Percentiles rank a stretch among this genome's conserved stretches.
phyloP scores from a whole-genome alignment of 1,284 basidiomycete genomes.

The Butyriboletus appendiculatus region DNA sequence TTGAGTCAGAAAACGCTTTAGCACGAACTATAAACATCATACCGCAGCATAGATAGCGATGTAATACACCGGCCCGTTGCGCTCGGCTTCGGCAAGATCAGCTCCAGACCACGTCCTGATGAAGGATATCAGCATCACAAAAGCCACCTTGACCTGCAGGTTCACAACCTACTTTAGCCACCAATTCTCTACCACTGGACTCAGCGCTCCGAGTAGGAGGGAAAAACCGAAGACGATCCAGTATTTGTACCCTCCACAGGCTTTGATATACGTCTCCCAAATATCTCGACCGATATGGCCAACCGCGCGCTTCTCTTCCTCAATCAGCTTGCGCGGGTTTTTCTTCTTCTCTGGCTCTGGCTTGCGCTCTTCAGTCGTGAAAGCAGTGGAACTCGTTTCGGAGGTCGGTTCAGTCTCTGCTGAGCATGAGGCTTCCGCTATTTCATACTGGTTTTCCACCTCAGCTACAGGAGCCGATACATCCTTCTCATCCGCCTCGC shows the following conservation, averaged over 20 bases:
- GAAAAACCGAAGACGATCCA: conserved; percentile 70
- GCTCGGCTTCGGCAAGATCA: conserved; percentile 37
- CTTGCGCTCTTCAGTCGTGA: conserved; percentile 31
- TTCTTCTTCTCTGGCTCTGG: conserved; percentile 58
- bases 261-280: conserved; percentile 79
- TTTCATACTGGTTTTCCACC: conserved; percentile 5
- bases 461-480: conserved; percentile 15
- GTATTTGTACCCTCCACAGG: conserved; percentile 65
- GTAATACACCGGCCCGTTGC: conserved; percentile 67
- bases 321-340: conserved; percentile 80
- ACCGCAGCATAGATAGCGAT: conserved; percentile 75
- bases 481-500: conserved; percentile 32
- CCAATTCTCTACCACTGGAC: conserved; percentile 80
- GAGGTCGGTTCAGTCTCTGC: conserved; percentile 39
- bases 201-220: conserved; percentile 65
- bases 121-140: conserved; percentile 12
- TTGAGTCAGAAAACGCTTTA: conserved; percentile 8
- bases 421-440: conserved; percentile 5
- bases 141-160: background rate
- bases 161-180: conserved; percentile 66
- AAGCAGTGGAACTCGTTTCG: conserved; percentile 53
- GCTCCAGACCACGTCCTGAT: conserved; percentile 67
- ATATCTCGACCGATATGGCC: conserved; percentile 79
- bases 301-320: conserved; percentile 88
- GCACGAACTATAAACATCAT: conserved; percentile 21